These are phyloP conservation scores for Phytophthora cactorum DNA, from an alignment of 352 stramenopile genomes.

Conservation along the genomic window DNA sequence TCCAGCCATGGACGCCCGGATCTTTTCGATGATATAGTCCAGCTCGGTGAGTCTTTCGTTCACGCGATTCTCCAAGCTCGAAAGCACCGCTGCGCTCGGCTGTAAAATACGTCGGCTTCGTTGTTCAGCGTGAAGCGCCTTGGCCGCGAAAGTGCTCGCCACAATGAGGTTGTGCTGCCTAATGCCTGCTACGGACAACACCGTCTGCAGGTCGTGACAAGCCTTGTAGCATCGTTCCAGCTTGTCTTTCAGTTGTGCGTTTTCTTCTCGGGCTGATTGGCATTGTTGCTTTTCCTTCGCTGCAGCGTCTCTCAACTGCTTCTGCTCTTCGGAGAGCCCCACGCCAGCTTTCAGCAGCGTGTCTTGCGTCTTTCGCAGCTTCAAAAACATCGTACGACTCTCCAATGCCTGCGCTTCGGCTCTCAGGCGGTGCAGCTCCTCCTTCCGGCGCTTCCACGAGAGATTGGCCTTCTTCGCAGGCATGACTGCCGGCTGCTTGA, in stretches of 20 bases:
- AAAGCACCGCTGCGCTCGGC: neutral
- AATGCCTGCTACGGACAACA: conserved; percentile 5
- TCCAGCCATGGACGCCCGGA: neutral
- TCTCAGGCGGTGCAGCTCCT: conserved; percentile 38
- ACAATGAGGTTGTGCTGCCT: conserved; percentile 11
- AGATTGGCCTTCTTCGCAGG: conserved; percentile 35
- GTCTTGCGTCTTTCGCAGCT: conserved; percentile 12
- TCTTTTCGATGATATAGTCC: conserved; percentile 3
- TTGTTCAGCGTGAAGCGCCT: conserved; percentile 14
- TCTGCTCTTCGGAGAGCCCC: conserved; percentile 16
- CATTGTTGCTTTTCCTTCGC: conserved; percentile 12
- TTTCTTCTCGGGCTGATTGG: conserved; percentile 4
- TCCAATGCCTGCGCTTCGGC: conserved; percentile 35
- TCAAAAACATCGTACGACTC: conserved; percentile 33
- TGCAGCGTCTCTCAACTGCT: conserved; percentile 10
- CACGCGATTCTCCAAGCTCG: conserved; percentile 11
- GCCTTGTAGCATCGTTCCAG: conserved; percentile 13
- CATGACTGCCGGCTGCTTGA: neutral
- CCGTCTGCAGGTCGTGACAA: conserved; percentile 18
- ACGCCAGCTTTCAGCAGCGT: conserved; percentile 9
- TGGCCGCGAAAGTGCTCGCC: neutral
- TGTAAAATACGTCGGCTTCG: neutral
- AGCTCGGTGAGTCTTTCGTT: conserved; percentile 4
- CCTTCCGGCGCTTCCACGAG: conserved; percentile 42
- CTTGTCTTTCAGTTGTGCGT: conserved; percentile 17